Evolutionary conservation across 768 basidiomycete species (phyloP).

Genomic region (Saitozyma podzolica): DNA sequence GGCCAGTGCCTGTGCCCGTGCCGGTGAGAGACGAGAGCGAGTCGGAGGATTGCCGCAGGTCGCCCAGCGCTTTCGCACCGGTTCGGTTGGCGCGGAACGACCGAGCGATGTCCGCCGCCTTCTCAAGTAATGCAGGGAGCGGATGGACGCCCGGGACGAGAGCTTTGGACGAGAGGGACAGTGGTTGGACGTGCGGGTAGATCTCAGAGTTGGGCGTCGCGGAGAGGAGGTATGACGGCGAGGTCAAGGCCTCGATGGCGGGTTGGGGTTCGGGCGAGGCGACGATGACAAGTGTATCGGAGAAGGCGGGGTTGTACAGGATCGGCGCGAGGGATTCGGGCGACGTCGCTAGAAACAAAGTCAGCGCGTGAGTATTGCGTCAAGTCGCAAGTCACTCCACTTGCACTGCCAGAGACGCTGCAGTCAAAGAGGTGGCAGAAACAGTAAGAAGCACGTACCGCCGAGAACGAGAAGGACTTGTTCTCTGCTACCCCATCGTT

Average conservation of each 20-base stretch:
- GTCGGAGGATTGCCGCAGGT: not conserved
- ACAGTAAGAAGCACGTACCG: slow-evolving; percentile 15
- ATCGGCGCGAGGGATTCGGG: slow-evolving; percentile 26
- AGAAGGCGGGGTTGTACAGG: slow-evolving; percentile 28
- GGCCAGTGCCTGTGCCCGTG: slow-evolving; percentile 1
- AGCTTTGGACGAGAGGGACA: slow-evolving; percentile 6
- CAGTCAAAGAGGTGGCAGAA: not conserved
- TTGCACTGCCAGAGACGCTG: not conserved
- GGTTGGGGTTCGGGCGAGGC: slow-evolving; percentile 19
- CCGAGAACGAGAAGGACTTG: slow-evolving; percentile 33
- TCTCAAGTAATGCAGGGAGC: slow-evolving; percentile 18
- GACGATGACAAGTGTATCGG: slow-evolving; percentile 29
- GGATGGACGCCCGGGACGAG: slow-evolving; percentile 10
- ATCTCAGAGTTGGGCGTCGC: slow-evolving; percentile 8
- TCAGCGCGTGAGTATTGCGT: not conserved
- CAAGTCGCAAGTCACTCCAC: not conserved
- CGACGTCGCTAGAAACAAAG: slow-evolving; percentile 15
- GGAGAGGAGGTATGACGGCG: slow-evolving; percentile 16
- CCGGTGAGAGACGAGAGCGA: slow-evolving; percentile 4
- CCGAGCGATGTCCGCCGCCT: slow-evolving; percentile 15
- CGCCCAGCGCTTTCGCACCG: not conserved
- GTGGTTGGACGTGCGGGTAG: slow-evolving; percentile 29
- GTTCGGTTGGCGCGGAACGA: slow-evolving; percentile 6
- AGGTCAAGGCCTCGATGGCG: slow-evolving; percentile 23
- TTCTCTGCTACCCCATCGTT: slow-evolving; percentile 18